Evolutionary conservation across 495 filamentous ascomycete genomes (phyloP).

Genomic region (Tuber borchii): DNA sequence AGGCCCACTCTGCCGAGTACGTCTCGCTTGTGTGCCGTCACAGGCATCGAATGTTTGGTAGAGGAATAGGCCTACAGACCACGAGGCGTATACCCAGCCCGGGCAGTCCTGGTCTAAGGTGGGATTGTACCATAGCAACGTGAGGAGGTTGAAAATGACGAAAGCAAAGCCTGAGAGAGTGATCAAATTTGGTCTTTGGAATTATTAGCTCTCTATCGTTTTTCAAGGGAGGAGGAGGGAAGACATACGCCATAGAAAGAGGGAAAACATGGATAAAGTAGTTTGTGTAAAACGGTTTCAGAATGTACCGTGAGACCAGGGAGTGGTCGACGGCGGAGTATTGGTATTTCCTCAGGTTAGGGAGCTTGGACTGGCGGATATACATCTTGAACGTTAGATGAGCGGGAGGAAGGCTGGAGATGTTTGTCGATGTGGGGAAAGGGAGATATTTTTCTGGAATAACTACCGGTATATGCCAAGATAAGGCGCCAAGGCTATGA

Average conservation of each 20-base stretch:
- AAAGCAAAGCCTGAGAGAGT: constrained; percentile 88
- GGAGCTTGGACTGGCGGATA: constrained; percentile 82
- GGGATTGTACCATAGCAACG: constrained; percentile 94
- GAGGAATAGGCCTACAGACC: constrained; percentile 81
- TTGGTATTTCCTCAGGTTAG: constrained; percentile 82
- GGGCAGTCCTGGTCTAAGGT: constrained; percentile 88
- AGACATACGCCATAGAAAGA: constrained; percentile 80
- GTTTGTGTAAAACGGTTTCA: constrained; percentile 97
- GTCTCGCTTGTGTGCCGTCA: constrained; percentile 88
- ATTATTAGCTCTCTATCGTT: background rate
- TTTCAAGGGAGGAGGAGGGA: constrained; percentile 16
- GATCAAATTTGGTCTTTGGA: constrained; percentile 58
- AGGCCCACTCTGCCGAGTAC: constrained; percentile 86
- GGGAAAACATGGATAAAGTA: constrained; percentile 90
- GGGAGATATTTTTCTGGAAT: too few species aligned
- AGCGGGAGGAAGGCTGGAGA: background rate
- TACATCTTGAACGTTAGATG: constrained; percentile 50
- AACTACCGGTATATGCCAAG: background rate
- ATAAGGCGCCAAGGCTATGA: background rate
- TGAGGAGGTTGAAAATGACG: constrained; percentile 84
- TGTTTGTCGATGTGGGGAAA: background rate
- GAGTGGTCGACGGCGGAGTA: constrained; percentile 89
- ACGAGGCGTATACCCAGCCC: constrained; percentile 86
- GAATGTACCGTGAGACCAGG: constrained; percentile 75
- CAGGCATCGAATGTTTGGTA: constrained; percentile 99